Conservation (phyloP, 208 protist genomes). For the Tritrichomonas musculus region DNA sequence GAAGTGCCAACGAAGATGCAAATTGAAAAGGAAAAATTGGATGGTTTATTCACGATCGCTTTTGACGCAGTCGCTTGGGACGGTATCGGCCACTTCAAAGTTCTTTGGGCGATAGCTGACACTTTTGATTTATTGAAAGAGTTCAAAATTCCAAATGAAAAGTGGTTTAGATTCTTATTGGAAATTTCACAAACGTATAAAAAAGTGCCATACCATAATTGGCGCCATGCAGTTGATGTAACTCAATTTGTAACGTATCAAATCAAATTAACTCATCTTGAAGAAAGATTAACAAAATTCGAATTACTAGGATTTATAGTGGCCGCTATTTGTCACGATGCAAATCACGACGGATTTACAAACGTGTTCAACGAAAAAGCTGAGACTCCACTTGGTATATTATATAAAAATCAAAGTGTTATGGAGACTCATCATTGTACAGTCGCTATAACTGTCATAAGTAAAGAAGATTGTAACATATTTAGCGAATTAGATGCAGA, state of each 20-base stretch:
- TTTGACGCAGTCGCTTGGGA: not conserved
- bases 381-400: constrained; percentile 67
- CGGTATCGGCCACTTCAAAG: not conserved
- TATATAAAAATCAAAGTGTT: constrained; percentile 58
- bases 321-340: constrained; percentile 81
- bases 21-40: not conserved
- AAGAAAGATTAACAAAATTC: constrained; percentile 51
- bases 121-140: constrained; percentile 34
- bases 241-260: constrained; percentile 55
- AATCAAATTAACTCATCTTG: constrained; percentile 53
- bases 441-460: constrained; percentile 44
- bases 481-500: constrained; percentile 35
- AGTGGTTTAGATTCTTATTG: constrained; percentile 32
- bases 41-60: not conserved
- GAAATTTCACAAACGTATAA: constrained; percentile 31
- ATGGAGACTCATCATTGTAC: constrained; percentile 60
- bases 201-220: constrained; percentile 64
- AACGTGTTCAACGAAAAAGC: constrained; percentile 86
- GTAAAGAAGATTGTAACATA: constrained; percentile 42
- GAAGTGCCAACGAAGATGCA: not conserved
- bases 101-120: constrained; percentile 28
- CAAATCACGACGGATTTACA: constrained; percentile 87
- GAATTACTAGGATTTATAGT: constrained; percentile 73
- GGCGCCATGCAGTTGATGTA: constrained; percentile 60
- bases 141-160: constrained; percentile 35